Percentiles rank a stretch among this genome's conserved stretches.
phyloP scores from a whole-genome alignment of 768 basidiomycete genomes.

The Tulasnella sp. region DNA sequence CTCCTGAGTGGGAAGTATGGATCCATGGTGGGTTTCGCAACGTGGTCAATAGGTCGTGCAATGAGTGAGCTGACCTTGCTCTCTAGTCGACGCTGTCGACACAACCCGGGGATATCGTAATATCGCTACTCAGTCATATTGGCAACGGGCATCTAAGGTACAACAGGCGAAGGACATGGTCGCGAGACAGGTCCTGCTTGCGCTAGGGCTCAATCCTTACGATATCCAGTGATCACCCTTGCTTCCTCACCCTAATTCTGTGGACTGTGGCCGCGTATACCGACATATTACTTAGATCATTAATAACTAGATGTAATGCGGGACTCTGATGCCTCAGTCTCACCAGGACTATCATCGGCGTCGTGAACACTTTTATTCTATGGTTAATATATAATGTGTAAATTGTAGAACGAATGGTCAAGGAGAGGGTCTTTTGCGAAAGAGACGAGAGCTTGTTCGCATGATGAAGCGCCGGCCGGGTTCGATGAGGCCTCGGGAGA shows the following conservation, averaged over 20 bases:
- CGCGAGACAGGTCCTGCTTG: neutral
- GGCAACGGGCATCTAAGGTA: neutral
- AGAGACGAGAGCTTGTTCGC: neutral
- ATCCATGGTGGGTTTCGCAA: neutral
- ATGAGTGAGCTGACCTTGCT: neutral
- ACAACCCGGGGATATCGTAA: neutral
- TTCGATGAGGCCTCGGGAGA: conserved; percentile 68
- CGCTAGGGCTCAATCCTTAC: neutral
- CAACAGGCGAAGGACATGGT: neutral
- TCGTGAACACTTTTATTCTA: neutral
- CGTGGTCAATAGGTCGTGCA: neutral
- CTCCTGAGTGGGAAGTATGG: conserved; percentile 1
- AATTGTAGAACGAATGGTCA: neutral
- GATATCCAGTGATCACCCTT: neutral
- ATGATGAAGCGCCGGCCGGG: conserved; percentile 39
- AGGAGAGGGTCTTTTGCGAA: neutral
- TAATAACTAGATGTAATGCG: neutral
- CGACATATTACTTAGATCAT: too few species aligned
- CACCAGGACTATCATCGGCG: neutral
- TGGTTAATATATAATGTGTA: neutral
- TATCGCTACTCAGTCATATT: neutral
- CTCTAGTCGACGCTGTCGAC: neutral
- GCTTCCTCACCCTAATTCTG: neutral
- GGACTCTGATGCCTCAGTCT: neutral
- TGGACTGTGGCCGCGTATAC: neutral